Evolutionary conservation across 495 filamentous ascomycete genomes (phyloP).

Genomic region (Hypoxylon subgilvum): DNA sequence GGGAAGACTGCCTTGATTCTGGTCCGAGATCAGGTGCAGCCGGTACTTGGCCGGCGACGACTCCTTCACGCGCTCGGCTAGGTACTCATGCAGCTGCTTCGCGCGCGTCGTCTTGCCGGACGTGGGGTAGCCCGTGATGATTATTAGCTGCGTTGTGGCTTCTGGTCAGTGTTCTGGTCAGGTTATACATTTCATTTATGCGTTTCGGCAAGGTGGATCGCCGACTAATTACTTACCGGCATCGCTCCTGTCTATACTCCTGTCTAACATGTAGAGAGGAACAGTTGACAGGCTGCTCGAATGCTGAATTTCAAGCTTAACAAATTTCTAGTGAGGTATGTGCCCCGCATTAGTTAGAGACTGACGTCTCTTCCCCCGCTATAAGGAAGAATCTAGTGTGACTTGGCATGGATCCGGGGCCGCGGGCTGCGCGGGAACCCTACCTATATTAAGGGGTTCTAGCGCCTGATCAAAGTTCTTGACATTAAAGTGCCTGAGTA

Average conservation of each 20-base stretch:
- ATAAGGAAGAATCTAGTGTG: neutral
- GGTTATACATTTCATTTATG: too few species aligned
- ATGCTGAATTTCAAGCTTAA: too few species aligned
- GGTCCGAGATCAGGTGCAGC: constrained; percentile 73
- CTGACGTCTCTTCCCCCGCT: too few species aligned
- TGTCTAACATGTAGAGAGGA: too few species aligned
- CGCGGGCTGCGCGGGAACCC: too few species aligned
- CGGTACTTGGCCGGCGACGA: constrained; percentile 50
- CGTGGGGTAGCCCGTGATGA: constrained; percentile 89
- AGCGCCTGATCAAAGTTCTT: too few species aligned
- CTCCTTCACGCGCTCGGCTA: constrained; percentile 61
- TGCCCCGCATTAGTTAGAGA: too few species aligned
- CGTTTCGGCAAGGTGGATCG: too few species aligned
- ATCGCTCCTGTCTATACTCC: constrained; percentile 1
- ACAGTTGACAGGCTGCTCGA: too few species aligned
- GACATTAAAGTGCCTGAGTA: too few species aligned
- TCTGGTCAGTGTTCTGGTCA: constrained; percentile 7
- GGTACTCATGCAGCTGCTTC: constrained; percentile 71
- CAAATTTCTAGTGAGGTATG: too few species aligned
- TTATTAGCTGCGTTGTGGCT: constrained; percentile 73
- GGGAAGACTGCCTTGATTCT: constrained; percentile 55
- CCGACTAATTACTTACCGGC: constrained; percentile 9
- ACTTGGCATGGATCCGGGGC: neutral
- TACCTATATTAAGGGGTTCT: too few species aligned
- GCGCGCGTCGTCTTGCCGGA: constrained; percentile 93